Evolutionary conservation across 129 eudicot species (phyloP), one percentile per base, ranked within the genome.

Genomic region (Calendula officinalis): DNA sequence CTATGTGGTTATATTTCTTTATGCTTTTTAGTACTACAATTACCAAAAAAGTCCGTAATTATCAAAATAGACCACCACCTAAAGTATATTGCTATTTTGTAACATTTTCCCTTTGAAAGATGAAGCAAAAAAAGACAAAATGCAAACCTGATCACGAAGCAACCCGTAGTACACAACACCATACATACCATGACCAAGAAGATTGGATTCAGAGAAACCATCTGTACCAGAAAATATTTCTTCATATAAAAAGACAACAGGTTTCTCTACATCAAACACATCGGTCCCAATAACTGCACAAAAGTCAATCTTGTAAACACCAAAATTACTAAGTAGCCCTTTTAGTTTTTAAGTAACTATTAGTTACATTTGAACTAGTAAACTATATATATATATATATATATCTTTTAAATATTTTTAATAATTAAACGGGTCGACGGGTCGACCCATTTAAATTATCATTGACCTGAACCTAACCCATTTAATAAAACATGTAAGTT

Each of bases 101-200:
- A 2, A 22, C 30, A 22, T 22, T 22, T 22, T 22, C 30, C 30
- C 30, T 60, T 11, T n/a, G 6, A 53, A 45, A 62, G 34, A 61
- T 14, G 50, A 48, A 69, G 17, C 49, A 16, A 47, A 35, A 41
- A 60, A 71, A 30, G 56, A 22, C 30, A 14, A 10, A 34, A 50
- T 16, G 30, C 43, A 4, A 70, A 91, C 98, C 98, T 87, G 98
- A 53, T 84, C 90, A 11, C 77, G 81, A 38, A 91, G 90, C 40
- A 84, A 68, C 54, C 96, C 94, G 44, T 82, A 84, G 75, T 91
- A 91, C 60, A 91, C 96, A 22, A 84, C 83, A 63, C 96, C 96
- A 68, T 85, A 91, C 55, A 84, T 85, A 77, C 98, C 98, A 75
- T 84, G 90, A 15, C 98, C 98, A 76, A 91, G 73, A 66, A 87